Percentiles rank a stretch among this genome's conserved stretches.
These are phyloP conservation scores for Closterium sp. DNA, from an alignment of 139 green algal species.

Conservation along the genomic window DNA sequence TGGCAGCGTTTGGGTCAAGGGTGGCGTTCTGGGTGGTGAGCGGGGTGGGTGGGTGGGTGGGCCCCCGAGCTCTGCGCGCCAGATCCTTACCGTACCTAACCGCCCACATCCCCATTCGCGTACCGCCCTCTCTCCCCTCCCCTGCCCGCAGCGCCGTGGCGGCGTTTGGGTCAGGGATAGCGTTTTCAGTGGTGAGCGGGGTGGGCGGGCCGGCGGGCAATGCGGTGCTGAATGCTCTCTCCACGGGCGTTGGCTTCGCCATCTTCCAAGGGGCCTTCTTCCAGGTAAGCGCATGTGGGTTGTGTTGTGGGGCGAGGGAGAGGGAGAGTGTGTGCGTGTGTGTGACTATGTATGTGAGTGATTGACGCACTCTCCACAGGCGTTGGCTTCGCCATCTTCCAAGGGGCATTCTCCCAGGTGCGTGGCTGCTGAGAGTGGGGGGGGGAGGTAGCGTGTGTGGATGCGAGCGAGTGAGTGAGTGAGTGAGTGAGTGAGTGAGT, in stretches of 20 bases:
- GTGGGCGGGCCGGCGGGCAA: slow-evolving; percentile 36
- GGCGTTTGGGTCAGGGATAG: slow-evolving; percentile 41
- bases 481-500: no score
- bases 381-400: slow-evolving; percentile 50
- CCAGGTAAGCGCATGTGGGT: no score
- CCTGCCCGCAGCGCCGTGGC: slow-evolving; percentile 33
- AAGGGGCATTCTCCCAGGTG: slow-evolving; percentile 50
- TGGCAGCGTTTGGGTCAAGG: slow-evolving; percentile 45
- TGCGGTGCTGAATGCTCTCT: slow-evolving; percentile 36
- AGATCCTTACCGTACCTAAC: no score
- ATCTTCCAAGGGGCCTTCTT: slow-evolving; percentile 55
- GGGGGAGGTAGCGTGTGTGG: neutral
- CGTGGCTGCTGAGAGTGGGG: neutral
- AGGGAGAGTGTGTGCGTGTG: no score
- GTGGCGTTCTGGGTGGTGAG: slow-evolving; percentile 51
- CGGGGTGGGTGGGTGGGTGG: slow-evolving; percentile 21
- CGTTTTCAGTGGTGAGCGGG: slow-evolving; percentile 51
- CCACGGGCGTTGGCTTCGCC: slow-evolving; percentile 45
- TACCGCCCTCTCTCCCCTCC: neutral
- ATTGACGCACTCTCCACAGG: slow-evolving; percentile 44
- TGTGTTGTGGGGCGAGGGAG: no score
- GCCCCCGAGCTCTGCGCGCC: slow-evolving; percentile 31
- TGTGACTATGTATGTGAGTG: no score
- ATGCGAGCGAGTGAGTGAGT: no score
- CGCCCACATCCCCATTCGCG: no score